These are phyloP conservation scores for Hyphodiscus sp. DNA, from an alignment of 2,329 filamentous ascomycete genomes.

Conservation along the genomic window DNA sequence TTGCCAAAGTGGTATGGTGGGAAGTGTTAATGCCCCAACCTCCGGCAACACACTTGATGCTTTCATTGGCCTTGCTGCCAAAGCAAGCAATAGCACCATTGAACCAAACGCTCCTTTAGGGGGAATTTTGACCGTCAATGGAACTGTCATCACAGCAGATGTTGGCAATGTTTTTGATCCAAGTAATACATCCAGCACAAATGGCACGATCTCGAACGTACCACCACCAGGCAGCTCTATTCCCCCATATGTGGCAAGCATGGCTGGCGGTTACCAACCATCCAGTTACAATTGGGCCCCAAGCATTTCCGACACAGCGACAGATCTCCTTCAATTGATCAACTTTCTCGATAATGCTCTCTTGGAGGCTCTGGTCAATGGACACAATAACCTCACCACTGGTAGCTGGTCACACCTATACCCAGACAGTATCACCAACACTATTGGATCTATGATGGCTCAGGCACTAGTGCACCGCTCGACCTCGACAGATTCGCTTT, in stretches of 20 bases:
- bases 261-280: constrained; percentile 32
- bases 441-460: constrained; percentile 30
- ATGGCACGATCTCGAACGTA: constrained; percentile 19
- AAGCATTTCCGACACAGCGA: constrained; percentile 27
- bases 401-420: constrained; percentile 31
- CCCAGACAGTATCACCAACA: constrained; percentile 30
- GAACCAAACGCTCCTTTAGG: constrained; percentile 29
- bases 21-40: constrained; percentile 35
- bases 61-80: constrained; percentile 29
- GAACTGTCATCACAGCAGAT: background rate
- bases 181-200: constrained; percentile 4
- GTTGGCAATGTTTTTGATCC: background rate
- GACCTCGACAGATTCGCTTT: constrained; percentile 31
- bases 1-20: constrained; percentile 42
- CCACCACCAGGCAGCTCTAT: constrained; percentile 25
- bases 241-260: constrained; percentile 26
- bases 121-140: constrained; percentile 26
- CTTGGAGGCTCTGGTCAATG: constrained; percentile 29
- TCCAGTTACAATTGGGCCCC: constrained; percentile 30
- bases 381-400: constrained; percentile 23
- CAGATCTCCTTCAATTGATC: constrained; percentile 25
- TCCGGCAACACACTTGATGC: constrained; percentile 32
- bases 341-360: constrained; percentile 32
- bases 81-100: constrained; percentile 29
- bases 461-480: constrained; percentile 33